Conservation (phyloP, 805 yeast genomes). For the Candida ponderosae region DNA sequence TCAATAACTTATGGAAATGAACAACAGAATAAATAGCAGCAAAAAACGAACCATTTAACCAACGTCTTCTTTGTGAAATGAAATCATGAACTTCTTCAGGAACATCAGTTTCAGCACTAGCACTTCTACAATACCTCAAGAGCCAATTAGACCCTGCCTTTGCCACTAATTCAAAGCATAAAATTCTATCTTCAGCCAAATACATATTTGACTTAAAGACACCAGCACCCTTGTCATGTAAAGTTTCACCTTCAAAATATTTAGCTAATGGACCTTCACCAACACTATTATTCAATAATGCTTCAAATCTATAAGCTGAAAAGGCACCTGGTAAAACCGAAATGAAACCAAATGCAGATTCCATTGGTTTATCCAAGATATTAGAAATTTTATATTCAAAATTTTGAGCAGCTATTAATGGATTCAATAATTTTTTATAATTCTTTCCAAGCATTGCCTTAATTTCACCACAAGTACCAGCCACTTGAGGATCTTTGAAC, state of each 20-base stretch:
- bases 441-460: slow-evolving; percentile 71
- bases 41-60: slow-evolving; percentile 95
- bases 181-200: slow-evolving; percentile 90
- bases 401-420: slow-evolving; percentile 92
- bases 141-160: slow-evolving; percentile 68
- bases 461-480: slow-evolving; percentile 98
- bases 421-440: slow-evolving; percentile 55
- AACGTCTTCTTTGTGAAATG: slow-evolving; percentile 86
- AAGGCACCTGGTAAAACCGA: slow-evolving; percentile 96
- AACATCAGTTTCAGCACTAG: slow-evolving; percentile 92
- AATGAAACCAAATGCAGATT: slow-evolving; percentile 89
- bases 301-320: slow-evolving; percentile 85
- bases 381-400: slow-evolving; percentile 96
- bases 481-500: slow-evolving; percentile 71
- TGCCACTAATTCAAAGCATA: slow-evolving; percentile 94
- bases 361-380: slow-evolving; percentile 92
- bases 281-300: slow-evolving; percentile 54
- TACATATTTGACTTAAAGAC: slow-evolving; percentile 95
- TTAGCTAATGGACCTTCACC: slow-evolving; percentile 85
- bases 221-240: slow-evolving; percentile 60
- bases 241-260: slow-evolving; percentile 87
- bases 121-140: slow-evolving; percentile 77
- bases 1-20: slow-evolving; percentile 68
- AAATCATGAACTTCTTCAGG: slow-evolving; percentile 85
- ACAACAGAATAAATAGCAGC: slow-evolving; percentile 84